phyloP scores from a whole-genome alignment of 345 rosid species.

The Populus davidiana region DNA sequence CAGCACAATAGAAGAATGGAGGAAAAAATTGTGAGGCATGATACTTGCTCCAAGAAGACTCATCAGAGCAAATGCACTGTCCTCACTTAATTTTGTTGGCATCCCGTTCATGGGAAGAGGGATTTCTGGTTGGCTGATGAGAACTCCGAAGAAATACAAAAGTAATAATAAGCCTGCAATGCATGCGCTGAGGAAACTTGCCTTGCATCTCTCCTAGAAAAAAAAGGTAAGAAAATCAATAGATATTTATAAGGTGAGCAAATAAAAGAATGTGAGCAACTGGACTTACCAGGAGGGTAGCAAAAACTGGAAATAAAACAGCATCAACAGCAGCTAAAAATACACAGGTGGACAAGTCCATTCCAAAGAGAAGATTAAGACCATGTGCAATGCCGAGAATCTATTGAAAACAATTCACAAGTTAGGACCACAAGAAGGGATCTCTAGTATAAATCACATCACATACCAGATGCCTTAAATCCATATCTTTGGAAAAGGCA shows the following conservation, averaged over 20 bases:
- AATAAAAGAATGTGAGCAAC: background rate
- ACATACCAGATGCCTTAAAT: background rate
- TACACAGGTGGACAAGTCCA: conserved; percentile 76
- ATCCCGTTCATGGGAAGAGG: conserved; percentile 57
- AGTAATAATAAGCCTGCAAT: conserved; percentile 55
- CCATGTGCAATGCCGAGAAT: conserved; percentile 91
- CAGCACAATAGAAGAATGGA: conserved; percentile 84
- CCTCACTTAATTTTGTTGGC: conserved; percentile 61
- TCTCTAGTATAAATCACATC: background rate
- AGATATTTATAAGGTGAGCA: conserved; percentile 1
- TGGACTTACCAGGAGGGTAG: conserved; percentile 62
- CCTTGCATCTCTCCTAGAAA: conserved; percentile 62
- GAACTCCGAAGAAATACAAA: conserved; percentile 65
- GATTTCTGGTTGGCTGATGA: conserved; percentile 73
- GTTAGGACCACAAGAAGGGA: conserved; percentile 3
- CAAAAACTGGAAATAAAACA: conserved; percentile 71
- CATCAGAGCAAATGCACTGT: conserved; percentile 73
- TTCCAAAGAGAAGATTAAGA: conserved; percentile 78
- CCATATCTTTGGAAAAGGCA: conserved; percentile 5
- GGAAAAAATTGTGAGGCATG: conserved; percentile 94
- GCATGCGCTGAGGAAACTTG: conserved; percentile 50
- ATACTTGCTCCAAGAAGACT: conserved; percentile 98
- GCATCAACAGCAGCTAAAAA: conserved; percentile 89
- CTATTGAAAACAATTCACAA: conserved; percentile 41
- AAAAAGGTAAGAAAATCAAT: conserved; percentile 20